Evolutionary conservation across 129 eudicot species (phyloP).

Genomic region (Deinandra increscens): DNA sequence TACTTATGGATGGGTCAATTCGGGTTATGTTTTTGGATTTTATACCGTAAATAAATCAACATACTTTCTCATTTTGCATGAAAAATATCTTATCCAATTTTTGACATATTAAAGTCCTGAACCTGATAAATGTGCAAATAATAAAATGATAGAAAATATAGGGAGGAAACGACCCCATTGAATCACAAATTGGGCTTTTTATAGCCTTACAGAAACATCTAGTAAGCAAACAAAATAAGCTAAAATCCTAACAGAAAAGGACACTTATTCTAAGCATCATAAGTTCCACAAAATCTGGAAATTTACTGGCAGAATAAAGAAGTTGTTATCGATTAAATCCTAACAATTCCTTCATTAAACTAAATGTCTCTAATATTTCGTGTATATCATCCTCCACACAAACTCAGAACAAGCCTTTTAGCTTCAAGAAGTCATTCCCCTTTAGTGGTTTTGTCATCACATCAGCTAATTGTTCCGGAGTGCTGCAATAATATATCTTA

Average conservation of each 20-base stretch:
- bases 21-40: background rate
- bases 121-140: background rate
- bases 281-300: too few relatives aligned
- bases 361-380: background rate
- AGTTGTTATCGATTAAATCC: background rate
- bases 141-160: background rate
- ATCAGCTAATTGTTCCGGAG: background rate
- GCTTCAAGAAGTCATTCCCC: background rate
- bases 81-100: background rate
- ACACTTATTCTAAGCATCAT: too few relatives aligned
- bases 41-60: background rate
- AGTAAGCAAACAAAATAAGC: background rate
- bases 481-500: background rate
- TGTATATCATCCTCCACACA: background rate
- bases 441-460: too few relatives aligned
- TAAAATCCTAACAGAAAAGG: too few relatives aligned
- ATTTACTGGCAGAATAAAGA: background rate
- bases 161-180: background rate
- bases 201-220: background rate
- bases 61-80: background rate
- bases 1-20: slow-evolving; percentile 13
- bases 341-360: background rate
- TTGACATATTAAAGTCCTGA: background rate
- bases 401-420: background rate
- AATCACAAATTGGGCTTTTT: background rate